A percentile compares a stretch with the other conserved stretches of the same genome.
phyloP scores from a whole-genome alignment of 2,329 filamentous ascomycete species.

The Talaromyces pinophilus region DNA sequence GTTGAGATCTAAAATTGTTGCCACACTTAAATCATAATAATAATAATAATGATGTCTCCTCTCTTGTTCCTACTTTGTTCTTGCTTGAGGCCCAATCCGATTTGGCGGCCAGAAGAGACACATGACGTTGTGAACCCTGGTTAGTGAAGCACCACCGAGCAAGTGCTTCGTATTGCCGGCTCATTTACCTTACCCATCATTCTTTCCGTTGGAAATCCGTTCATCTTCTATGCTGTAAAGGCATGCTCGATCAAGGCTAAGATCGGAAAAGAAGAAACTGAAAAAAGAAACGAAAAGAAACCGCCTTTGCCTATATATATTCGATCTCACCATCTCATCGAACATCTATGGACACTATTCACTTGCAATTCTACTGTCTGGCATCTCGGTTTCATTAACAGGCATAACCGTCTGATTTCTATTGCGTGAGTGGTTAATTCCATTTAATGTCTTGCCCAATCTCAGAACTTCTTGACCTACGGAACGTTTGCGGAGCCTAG shows the following conservation, averaged over 20 bases:
- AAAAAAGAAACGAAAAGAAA: slow-evolving; percentile 10
- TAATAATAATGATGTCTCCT: not conserved
- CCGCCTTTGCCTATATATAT: slow-evolving; percentile 5
- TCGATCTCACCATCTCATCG: not conserved
- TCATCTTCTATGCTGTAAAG: not conserved
- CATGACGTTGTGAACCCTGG: slow-evolving; percentile 6
- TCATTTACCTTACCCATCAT: not conserved
- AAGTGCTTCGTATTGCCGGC: not conserved
- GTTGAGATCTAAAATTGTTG: not conserved
- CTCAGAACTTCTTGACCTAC: slow-evolving; percentile 6
- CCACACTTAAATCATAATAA: not conserved
- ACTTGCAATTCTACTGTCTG: not conserved
- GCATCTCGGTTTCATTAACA: not conserved
- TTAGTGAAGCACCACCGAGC: not conserved
- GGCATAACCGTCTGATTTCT: not conserved
- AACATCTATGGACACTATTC: not conserved
- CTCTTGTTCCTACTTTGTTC: not conserved
- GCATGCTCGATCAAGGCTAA: not conserved
- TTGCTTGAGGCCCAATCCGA: slow-evolving; percentile 5
- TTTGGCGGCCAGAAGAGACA: slow-evolving; percentile 5
- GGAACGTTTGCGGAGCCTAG: slow-evolving; percentile 9
- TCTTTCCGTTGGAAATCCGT: not conserved
- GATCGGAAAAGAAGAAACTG: not conserved
- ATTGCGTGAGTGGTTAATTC: slow-evolving; percentile 13
- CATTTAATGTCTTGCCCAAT: not conserved